Conservation (phyloP, 345 rosid genomes). For the Heritiera littoralis region DNA sequence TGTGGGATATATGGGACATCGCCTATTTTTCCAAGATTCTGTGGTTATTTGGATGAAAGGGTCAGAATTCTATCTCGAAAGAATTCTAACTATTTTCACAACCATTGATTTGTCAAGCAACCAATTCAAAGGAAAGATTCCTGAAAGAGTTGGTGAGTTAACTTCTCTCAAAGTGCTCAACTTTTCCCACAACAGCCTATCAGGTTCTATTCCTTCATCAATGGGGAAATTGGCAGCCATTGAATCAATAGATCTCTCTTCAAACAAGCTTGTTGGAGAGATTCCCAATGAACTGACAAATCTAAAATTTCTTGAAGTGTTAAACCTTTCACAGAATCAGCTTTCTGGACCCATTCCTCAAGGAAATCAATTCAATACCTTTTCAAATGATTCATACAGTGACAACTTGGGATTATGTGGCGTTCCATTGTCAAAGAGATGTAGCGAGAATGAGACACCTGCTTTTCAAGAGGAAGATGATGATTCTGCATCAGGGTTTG, state of each 20-base stretch:
- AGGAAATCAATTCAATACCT: neutral
- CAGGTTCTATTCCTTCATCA: conserved; percentile 2
- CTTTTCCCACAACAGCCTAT: neutral
- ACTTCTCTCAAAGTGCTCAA: neutral
- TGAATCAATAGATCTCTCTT: conserved; percentile 7
- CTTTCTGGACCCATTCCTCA: conserved; percentile 25
- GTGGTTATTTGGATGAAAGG: neutral
- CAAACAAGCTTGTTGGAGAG: neutral
- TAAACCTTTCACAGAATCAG: conserved; percentile 24
- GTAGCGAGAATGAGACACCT: neutral
- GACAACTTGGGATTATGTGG: neutral
- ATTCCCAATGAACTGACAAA: neutral
- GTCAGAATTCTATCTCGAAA: neutral
- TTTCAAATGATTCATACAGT: neutral
- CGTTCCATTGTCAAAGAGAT: neutral
- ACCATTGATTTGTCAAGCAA: conserved; percentile 30
- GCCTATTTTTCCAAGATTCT: too few species aligned
- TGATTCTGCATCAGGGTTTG: neutral
- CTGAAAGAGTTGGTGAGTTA: neutral
- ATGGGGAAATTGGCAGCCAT: neutral
- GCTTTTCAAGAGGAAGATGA: neutral
- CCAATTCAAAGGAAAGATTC: neutral
- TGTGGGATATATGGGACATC: neutral
- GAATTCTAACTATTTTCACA: conserved; percentile 25
- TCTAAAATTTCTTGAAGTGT: conserved; percentile 9